These are phyloP conservation scores for Kernera saxatilis DNA, from an alignment of 345 rosid genomes.

Conservation along the genomic window DNA sequence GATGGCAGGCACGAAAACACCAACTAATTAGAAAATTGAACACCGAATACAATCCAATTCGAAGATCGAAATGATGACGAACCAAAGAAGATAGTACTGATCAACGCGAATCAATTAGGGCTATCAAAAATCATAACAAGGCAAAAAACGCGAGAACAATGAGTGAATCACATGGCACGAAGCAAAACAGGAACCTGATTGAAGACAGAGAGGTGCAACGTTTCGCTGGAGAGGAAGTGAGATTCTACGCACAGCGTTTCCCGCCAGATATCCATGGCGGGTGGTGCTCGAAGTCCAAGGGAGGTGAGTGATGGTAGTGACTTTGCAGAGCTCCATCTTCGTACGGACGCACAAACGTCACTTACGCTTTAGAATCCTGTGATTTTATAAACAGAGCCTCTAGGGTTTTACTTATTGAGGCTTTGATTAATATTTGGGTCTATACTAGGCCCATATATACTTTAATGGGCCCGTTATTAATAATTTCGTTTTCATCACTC, in stretches of 20 bases:
- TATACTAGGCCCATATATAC: background rate
- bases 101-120: background rate
- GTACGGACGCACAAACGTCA: background rate
- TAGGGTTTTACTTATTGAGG: constrained; percentile 19
- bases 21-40: background rate
- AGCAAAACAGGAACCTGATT: constrained; percentile 22
- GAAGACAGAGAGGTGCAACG: constrained; percentile 12
- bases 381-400: background rate
- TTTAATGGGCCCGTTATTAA: background rate
- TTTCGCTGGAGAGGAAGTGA: constrained; percentile 19
- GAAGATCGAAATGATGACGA: background rate
- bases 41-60: background rate
- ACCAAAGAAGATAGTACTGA: background rate
- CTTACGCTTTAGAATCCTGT: background rate
- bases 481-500: background rate
- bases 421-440: background rate
- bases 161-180: background rate
- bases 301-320: constrained; percentile 20
- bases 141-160: background rate
- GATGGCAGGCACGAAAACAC: background rate
- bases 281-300: constrained; percentile 13
- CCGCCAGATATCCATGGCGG: constrained; percentile 7
- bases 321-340: constrained; percentile 44
- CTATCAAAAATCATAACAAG: background rate
- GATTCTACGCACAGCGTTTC: constrained; percentile 5